Evolutionary conservation across 208 protist species (phyloP), one percentile per base, ranked within the genome.

Genomic region (Leishmania lainsoni): DNA sequence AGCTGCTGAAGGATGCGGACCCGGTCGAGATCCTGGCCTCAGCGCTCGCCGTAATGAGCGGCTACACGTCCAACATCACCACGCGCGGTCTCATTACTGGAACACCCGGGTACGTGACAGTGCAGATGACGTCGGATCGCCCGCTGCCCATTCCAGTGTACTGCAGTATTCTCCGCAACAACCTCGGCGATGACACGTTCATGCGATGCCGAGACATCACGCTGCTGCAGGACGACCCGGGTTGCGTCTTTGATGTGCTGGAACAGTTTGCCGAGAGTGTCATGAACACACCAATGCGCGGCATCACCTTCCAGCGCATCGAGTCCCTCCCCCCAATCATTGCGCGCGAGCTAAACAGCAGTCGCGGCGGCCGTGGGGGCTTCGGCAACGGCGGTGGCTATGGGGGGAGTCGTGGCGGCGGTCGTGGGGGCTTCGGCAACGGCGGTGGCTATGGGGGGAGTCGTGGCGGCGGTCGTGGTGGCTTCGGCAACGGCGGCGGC

Each of bases 11-110:
- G 88, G 93, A 97, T 71, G 93, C 94, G 12, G 94, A 97, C 85
- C 91, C 92, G 56, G 90, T 89, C 51, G 93, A 96, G 70, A 97
- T 97, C 63, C 85, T 98, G 20, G 93, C 93, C 39, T 96, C 95
- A 5, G 95, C 95, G 10, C 88, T 98, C 6, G 95, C 95, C n/a
- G 92, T 98, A 35, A 96, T 96, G 92, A 98, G 93, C 78, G 94
- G 95, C 22, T 96, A 98, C 89, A 98, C 95, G n/a, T 89, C 83
- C n/a, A 93, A 93, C 81, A 96, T 97, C 81, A 92, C 80, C 35
- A 87, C 86, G 61, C 93, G 93, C 69, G 93, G 93, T 49, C 90
- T 98, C 29, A 90, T 98, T 74, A 96, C 93, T 9, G 93, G 93
- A 32, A 89, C 90, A 29, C 84, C 90, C 73, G 93, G 93, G 63